Base-by-base conservation (phyloP, 257 asterid genomes). In the Lithospermum erythrorhizon region DNA sequence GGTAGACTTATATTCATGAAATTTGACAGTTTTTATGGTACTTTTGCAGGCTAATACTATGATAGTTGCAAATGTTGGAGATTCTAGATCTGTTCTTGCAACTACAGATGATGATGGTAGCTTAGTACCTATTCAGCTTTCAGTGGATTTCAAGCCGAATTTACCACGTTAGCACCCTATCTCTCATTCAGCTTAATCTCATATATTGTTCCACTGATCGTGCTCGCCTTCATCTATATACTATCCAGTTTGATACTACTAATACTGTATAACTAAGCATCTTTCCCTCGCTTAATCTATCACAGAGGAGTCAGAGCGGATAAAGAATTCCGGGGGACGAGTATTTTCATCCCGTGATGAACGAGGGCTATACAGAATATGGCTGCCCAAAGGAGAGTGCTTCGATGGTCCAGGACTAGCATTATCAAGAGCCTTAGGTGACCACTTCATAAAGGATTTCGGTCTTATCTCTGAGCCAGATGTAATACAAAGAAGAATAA, bases 381-480 rank as follows among this genome's bases (percentile, higher is more conserved):
- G 96, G 95, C 74, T 77, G 83, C 87, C 96, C n/a, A 70, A 68
- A 16, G 83, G 83, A 41, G 27, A 70, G 59, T 53, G 70, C n/a
- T 61, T 63, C 2, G 76, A 68, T 55, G 94, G 96, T 47, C 96
- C 96, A 1, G 96, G 96, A 51, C 67, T 88, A 59, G 93, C 96
- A 48, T 53, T 85, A 25, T 88, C 96, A 32, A 75, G 96, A 61
- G 95, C 93, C 35, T 85, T 88, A 57, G 95, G 96, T 9, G 96
- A 88, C 27, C 77, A 80, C 79, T 83, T 58, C 53, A 70, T 88
- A 16, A 88, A 88, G 65, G 90, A 81, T 69, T 83, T 83, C 69
- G 96, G 96, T 11, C 86, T 88, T 27, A 85, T 83, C 18, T 85
- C 93, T 10, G 95, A 83, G 65, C 96, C 96, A 3, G 85, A 88